Percentiles rank a stretch among this genome's conserved stretches.
These are phyloP conservation scores for Penicillium sp. DNA, from an alignment of 2,329 filamentous ascomycete species.

Conservation along the genomic window DNA sequence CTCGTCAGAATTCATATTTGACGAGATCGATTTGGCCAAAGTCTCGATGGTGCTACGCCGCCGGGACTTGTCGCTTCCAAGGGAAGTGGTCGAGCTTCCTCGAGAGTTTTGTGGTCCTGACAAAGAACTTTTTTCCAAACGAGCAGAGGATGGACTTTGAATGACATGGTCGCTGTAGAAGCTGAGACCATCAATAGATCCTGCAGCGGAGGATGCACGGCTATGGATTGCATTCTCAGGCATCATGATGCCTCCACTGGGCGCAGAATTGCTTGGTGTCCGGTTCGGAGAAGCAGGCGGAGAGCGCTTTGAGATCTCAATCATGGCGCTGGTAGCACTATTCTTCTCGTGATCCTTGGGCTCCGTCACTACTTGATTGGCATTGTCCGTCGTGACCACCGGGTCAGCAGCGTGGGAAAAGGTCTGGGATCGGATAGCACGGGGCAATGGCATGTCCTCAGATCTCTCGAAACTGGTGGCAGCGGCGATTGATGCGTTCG, in stretches of 20 bases:
- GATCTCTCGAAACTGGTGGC: constrained; percentile 40
- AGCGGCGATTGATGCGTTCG: constrained; percentile 24
- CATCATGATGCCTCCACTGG: constrained; percentile 41
- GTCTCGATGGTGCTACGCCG: constrained; percentile 38
- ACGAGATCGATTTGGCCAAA: constrained; percentile 31
- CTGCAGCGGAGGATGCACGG: constrained; percentile 56
- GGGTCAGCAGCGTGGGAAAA: constrained; percentile 67
- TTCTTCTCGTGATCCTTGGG: constrained; percentile 60
- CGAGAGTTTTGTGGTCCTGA: constrained; percentile 27
- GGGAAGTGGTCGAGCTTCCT: constrained; percentile 32
- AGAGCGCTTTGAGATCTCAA: constrained; percentile 67
- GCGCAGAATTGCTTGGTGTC: constrained; percentile 52
- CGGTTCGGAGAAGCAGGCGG: constrained; percentile 58
- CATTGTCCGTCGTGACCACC: constrained; percentile 67
- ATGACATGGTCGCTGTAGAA: constrained; percentile 27
- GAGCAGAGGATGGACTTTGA: constrained; percentile 35
- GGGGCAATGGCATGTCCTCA: constrained; percentile 53
- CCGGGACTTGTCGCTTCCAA: constrained; percentile 34
- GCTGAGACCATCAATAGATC: constrained; percentile 43
- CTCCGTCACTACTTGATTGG: constrained; percentile 64
- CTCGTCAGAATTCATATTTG: constrained; percentile 35
- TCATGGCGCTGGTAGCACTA: constrained; percentile 67
- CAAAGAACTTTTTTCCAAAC: constrained; percentile 30
- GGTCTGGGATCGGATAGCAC: constrained; percentile 63
- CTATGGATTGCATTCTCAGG: constrained; percentile 43